phyloP scores from a whole-genome alignment of 176 grass and related monocot genomes.

The Rhipidocladum racemiflorum region DNA sequence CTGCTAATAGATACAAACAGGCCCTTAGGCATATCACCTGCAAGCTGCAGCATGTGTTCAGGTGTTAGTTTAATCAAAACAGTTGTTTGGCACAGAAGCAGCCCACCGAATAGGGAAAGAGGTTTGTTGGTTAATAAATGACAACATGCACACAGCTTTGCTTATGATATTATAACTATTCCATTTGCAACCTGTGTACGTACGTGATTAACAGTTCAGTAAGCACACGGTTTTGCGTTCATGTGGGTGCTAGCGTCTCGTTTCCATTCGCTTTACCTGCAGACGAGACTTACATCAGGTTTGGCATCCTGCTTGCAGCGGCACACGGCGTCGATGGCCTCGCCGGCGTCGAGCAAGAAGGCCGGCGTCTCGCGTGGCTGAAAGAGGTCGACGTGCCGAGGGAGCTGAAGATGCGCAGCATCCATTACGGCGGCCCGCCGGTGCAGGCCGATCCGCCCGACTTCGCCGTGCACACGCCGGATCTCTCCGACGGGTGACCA shows the following conservation, averaged over 20 bases:
- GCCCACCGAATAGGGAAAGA: constrained; percentile 30
- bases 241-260: not conserved
- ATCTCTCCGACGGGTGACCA: not conserved
- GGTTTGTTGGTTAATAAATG: constrained; percentile 23
- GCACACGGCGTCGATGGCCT: not conserved
- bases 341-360: not conserved
- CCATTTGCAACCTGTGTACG: constrained; percentile 3
- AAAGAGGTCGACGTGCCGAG: constrained; percentile 55
- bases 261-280: not conserved
- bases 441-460: no score
- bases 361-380: constrained; percentile 58
- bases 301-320: not conserved
- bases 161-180: constrained; percentile 16
- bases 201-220: not conserved
- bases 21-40: no score
- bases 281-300: not conserved
- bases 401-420: constrained; percentile 57
- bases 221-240: constrained; percentile 24
- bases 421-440: constrained; percentile 60
- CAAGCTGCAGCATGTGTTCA: not conserved
- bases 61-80: not conserved
- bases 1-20: no score
- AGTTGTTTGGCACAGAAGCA: constrained; percentile 13
- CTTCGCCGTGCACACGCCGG: no score
- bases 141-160: constrained; percentile 9